A percentile compares a stretch with the other conserved stretches of the same genome.
phyloP scores from a whole-genome alignment of 176 grass and related monocot genomes.

The Ampelocalamus luodianensis region DNA sequence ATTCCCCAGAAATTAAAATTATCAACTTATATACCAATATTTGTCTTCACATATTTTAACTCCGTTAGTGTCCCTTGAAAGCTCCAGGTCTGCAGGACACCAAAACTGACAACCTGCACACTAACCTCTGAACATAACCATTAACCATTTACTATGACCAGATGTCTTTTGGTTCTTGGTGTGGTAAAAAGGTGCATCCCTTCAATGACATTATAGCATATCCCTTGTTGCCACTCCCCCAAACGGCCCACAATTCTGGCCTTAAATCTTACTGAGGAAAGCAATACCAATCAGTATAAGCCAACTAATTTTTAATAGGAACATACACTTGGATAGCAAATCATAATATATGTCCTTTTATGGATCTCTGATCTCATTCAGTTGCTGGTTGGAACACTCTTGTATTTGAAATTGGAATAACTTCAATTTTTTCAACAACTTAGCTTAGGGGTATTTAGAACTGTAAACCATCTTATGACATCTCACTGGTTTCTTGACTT shows the following conservation, averaged over 20 bases:
- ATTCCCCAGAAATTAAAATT: neutral
- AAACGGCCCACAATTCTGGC: neutral
- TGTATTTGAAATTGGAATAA: conserved; percentile 2
- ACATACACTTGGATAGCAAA: neutral
- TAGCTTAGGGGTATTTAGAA: neutral
- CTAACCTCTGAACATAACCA: neutral
- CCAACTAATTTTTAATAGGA: conserved; percentile 26
- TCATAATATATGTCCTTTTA: conserved; percentile 15
- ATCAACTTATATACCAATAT: neutral
- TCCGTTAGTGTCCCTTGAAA: neutral
- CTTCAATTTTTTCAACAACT: neutral
- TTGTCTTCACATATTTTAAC: neutral
- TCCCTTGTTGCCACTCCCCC: neutral
- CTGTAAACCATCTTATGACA: conserved; percentile 10
- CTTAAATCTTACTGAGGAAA: conserved; percentile 17
- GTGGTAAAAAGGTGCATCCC: neutral
- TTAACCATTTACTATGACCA: neutral
- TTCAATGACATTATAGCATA: neutral
- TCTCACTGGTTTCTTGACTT: conserved; percentile 27
- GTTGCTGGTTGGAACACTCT: neutral
- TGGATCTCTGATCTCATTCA: neutral
- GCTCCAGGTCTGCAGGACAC: neutral
- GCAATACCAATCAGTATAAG: conserved; percentile 14
- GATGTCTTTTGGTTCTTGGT: neutral
- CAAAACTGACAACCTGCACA: neutral